These are phyloP conservation scores for Bassia scoparia DNA, from an alignment of 148 eudicot genomes.

Conservation along the genomic window DNA sequence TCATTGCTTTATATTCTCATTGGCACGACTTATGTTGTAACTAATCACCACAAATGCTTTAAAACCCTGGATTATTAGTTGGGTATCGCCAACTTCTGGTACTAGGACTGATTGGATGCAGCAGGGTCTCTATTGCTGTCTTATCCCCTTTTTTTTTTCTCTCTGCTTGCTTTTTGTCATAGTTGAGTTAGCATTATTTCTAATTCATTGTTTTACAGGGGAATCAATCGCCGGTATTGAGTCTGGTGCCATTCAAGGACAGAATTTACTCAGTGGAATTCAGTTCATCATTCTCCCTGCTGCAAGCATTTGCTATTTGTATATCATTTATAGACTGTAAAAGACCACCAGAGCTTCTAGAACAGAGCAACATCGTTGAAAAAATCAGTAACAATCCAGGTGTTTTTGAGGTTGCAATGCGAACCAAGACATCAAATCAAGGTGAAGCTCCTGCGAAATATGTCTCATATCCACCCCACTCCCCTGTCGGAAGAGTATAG, in stretches of 20 bases:
- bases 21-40: neutral
- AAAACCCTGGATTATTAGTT: neutral
- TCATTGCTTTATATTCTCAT: neutral
- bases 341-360: slow-evolving; percentile 43
- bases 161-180: neutral
- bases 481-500: slow-evolving; percentile 70
- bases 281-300: slow-evolving; percentile 50
- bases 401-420: slow-evolving; percentile 18
- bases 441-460: slow-evolving; percentile 44
- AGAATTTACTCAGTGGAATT: slow-evolving; percentile 67
- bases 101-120: neutral
- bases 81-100: neutral
- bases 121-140: neutral
- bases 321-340: slow-evolving; percentile 51
- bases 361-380: slow-evolving; percentile 27
- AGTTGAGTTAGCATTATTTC: neutral
- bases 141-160: neutral
- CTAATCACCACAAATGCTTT: neutral
- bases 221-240: slow-evolving; percentile 44
- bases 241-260: slow-evolving; percentile 56
- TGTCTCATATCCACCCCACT: slow-evolving; percentile 52
- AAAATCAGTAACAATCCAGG: slow-evolving; percentile 28
- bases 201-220: slow-evolving; percentile 37
- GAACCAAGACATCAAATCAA: slow-evolving; percentile 27
- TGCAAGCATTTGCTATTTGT: slow-evolving; percentile 76